Evolutionary conservation across 225 moss, liverwort and hornwort species (phyloP).

Genomic region (Takakia lepidozioides): DNA sequence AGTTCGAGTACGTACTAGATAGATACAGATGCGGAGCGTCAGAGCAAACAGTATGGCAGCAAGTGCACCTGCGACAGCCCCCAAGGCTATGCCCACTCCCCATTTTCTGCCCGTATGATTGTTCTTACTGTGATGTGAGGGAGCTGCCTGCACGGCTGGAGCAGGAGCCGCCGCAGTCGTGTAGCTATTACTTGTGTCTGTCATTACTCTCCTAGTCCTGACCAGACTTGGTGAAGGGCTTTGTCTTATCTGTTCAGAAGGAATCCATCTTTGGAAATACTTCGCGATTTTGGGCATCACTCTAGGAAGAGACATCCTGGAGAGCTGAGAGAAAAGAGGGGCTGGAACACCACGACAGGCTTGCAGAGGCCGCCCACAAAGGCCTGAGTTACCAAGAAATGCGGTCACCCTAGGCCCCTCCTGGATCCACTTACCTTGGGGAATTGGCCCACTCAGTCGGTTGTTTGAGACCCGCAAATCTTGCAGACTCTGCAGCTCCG

Average conservation of each 20-base stretch:
- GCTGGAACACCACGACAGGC: conserved; percentile 32
- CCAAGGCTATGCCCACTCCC: conserved; percentile 61
- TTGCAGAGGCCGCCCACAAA: conserved; percentile 29
- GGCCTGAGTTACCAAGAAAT: conserved; percentile 39
- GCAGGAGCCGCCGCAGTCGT: too few relatives aligned
- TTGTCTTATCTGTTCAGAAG: too few relatives aligned
- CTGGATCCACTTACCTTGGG: conserved; percentile 28
- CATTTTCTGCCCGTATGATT: conserved; percentile 49
- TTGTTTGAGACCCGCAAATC: conserved; percentile 36
- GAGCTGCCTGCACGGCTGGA: too few relatives aligned
- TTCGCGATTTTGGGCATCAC: conserved; percentile 26
- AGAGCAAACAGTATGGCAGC: conserved; percentile 53
- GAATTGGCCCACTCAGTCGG: conserved; percentile 21
- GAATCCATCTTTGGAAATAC: conserved; percentile 48
- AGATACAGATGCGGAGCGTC: conserved; percentile 29
- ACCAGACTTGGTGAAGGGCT: too few relatives aligned
- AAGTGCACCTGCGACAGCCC: conserved; percentile 23
- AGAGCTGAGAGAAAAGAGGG: too few relatives aligned
- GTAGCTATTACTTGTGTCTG: too few relatives aligned
- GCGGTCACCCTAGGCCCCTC: conserved; percentile 25
- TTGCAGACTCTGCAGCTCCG: conserved; percentile 22
- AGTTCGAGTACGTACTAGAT: conserved; percentile 27
- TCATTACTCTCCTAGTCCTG: too few relatives aligned
- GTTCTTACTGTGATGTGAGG: too few relatives aligned
- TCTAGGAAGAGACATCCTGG: too few relatives aligned